Conservation (phyloP, 768 basidiomycete species). For the Leucocoprinus leucothites region DNA sequence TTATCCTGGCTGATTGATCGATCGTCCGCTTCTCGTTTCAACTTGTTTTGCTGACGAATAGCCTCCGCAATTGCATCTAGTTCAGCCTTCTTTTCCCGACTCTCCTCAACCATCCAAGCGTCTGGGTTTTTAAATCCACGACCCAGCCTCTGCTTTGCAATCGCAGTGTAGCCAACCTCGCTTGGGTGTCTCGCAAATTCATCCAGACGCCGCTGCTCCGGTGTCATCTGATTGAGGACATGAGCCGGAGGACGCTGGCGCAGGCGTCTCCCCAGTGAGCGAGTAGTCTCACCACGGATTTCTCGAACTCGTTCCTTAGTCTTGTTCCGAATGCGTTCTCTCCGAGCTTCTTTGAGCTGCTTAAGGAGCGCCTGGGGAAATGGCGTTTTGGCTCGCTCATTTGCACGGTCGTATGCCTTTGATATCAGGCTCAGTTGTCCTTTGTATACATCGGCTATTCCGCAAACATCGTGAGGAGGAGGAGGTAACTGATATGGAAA, state of each 20-base stretch:
- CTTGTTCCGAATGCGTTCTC: conserved; percentile 61
- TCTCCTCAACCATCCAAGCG: conserved; percentile 31
- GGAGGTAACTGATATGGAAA: neutral
- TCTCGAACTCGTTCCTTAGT: conserved; percentile 60
- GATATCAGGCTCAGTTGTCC: conserved; percentile 27
- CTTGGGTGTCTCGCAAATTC: conserved; percentile 48
- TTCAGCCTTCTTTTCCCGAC: conserved; percentile 1
- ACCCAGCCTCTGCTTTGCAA: conserved; percentile 55
- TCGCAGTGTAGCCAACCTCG: conserved; percentile 71
- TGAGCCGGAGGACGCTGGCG: conserved; percentile 64
- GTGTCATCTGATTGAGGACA: conserved; percentile 49
- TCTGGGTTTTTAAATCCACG: conserved; percentile 42
- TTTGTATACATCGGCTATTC: conserved; percentile 35
- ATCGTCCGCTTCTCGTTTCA: neutral
- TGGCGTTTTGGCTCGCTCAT: conserved; percentile 36
- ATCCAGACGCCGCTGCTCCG: conserved; percentile 44
- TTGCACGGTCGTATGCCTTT: conserved; percentile 35
- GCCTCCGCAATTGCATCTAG: neutral
- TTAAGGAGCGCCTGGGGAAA: conserved; percentile 48
- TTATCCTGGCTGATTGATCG: neutral
- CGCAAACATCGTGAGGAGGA: neutral
- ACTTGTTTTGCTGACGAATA: neutral
- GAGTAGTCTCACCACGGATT: conserved; percentile 57
- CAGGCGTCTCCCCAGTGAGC: conserved; percentile 42
- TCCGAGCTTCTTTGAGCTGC: conserved; percentile 51